Evolutionary conservation across 2,329 filamentous ascomycete species (phyloP), one percentile per base, ranked within the genome.

Genomic region (Xylaria sp.): DNA sequence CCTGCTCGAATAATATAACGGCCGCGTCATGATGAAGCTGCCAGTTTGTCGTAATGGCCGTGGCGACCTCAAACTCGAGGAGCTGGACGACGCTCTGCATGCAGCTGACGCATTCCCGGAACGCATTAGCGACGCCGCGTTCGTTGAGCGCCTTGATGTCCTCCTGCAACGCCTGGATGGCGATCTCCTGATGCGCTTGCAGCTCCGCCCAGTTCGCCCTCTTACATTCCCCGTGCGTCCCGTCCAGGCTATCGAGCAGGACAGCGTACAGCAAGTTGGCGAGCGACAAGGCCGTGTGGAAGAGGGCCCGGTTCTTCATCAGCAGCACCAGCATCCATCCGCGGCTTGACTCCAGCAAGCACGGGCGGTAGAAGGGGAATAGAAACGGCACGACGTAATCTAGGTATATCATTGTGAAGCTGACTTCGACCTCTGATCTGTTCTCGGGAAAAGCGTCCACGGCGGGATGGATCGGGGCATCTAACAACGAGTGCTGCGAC

Each of bases 301-400:
- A 88, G 23, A 89, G 80, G 0, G 86, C 81, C 68, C 84, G 86
- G 76, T 87, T 89, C 67, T 82, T 84, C 63, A 86, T 82, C 10
- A 90, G 80, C 48, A 88, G 79, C 34, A 86, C 83, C 41, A 90
- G 78, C 32, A 90, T 80, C 89, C 88, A 91, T 30, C 85, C 83
- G 57, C 86, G 83, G 15, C 88, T 88, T n/a, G 86, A 85, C 64
- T 86, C 80, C 3, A 86, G 80, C 6, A 88, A 74, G 2, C 81
- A 80, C 0, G 89, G 88, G 2, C 83, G 83, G 76, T 90, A 90
- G 74, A 89, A 87, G 2, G 89, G 89, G 73, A 88, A 90, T 0
- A 90, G 78, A 70, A 89, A 87, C 1, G 89, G 88, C 68, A 90
- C 85, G 23, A 90, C 81, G 69, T 87, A 84, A 75, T 91, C 88